Conservation (phyloP, 129 eudicot species). For the Dittrichia graveolens region DNA sequence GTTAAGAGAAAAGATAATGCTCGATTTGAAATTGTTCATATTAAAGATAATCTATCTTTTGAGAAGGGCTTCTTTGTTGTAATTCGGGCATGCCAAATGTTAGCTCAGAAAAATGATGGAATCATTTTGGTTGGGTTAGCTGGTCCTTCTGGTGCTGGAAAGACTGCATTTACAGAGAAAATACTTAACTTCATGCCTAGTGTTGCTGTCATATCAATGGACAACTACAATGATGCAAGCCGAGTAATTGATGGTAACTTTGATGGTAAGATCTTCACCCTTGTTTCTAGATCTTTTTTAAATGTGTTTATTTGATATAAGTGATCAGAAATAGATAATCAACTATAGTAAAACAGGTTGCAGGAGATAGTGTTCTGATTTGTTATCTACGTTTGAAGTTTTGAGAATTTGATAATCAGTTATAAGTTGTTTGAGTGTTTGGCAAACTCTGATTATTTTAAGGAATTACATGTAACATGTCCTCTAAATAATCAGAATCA, state of each 20-base stretch:
- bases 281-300: neutral
- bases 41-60: constrained; percentile 69
- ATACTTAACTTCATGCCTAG: constrained; percentile 85
- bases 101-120: constrained; percentile 81
- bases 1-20: constrained; percentile 65
- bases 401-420: too few species aligned
- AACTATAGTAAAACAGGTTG: too few species aligned
- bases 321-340: too few species aligned
- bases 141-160: constrained; percentile 98
- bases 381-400: too few species aligned
- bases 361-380: too few species aligned
- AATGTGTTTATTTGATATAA: too few species aligned
- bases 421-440: too few species aligned
- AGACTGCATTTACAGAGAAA: constrained; percentile 83
- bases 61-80: constrained; percentile 90
- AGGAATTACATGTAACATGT: too few species aligned
- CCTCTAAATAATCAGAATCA: too few species aligned
- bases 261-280: constrained; percentile 58
- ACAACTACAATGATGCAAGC: constrained; percentile 84
- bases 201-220: constrained; percentile 94
- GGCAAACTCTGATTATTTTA: too few species aligned
- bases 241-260: constrained; percentile 85
- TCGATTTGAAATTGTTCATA: constrained; percentile 73
- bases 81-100: constrained; percentile 83
- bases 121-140: constrained; percentile 76